These are phyloP conservation scores for Volutella citrinella DNA, from an alignment of 2,329 filamentous ascomycete species.

Conservation along the genomic window DNA sequence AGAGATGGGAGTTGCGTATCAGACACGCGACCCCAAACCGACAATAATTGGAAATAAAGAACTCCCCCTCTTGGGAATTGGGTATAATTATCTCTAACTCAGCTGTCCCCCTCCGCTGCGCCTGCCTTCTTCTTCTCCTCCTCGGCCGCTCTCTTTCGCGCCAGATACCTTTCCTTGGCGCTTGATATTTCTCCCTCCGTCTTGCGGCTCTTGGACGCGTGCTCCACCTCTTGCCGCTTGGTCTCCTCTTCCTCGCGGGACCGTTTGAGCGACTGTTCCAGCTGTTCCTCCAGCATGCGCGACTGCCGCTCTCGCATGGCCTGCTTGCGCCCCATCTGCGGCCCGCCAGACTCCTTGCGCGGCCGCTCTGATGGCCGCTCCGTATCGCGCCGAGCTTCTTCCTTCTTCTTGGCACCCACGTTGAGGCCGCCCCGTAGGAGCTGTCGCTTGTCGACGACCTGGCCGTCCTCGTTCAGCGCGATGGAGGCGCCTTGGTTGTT, in stretches of 20 bases:
- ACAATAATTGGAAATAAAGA: slow-evolving; percentile 14
- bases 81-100: too few species aligned
- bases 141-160: slow-evolving; percentile 71
- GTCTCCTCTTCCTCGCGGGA: slow-evolving; percentile 66
- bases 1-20: too few species aligned
- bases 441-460: slow-evolving; percentile 82
- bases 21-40: too few species aligned
- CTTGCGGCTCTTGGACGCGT: slow-evolving; percentile 72
- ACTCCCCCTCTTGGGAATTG: slow-evolving; percentile 29
- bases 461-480: slow-evolving; percentile 75
- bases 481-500: slow-evolving; percentile 60
- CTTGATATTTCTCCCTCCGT: slow-evolving; percentile 72
- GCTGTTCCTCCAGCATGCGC: slow-evolving; percentile 74
- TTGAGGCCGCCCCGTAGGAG: slow-evolving; percentile 75
- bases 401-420: slow-evolving; percentile 61
- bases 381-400: slow-evolving; percentile 27
- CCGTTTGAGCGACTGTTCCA: slow-evolving; percentile 70
- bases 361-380: slow-evolving; percentile 26
- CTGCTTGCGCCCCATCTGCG: slow-evolving; percentile 51
- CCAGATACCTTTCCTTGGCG: slow-evolving; percentile 76
- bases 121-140: slow-evolving; percentile 58
- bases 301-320: slow-evolving; percentile 74
- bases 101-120: too few species aligned
- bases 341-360: slow-evolving; percentile 37
- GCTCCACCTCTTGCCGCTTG: slow-evolving; percentile 60